phyloP scores from a whole-genome alignment of 805 yeast genomes.

The Candida tibetensis region DNA sequence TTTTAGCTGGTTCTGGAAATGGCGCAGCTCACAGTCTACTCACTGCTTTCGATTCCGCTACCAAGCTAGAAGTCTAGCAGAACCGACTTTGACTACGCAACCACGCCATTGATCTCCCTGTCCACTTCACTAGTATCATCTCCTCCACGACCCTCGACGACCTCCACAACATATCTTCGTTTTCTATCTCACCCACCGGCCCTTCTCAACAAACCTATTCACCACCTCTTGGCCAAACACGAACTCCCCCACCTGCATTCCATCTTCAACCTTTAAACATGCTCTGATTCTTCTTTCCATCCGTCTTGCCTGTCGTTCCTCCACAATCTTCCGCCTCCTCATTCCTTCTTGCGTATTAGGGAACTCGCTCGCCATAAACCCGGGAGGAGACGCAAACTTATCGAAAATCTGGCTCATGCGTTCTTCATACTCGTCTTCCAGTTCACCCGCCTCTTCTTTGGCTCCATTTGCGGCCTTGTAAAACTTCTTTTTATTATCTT shows the following conservation, averaged over 20 bases:
- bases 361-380: conserved; percentile 38
- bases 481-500: conserved; percentile 13
- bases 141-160: too few species aligned
- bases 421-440: conserved; percentile 13
- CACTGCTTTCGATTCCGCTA: too few species aligned
- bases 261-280: conserved; percentile 18
- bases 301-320: conserved; percentile 24
- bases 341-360: conserved; percentile 32
- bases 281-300: conserved; percentile 26
- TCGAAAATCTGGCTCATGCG: conserved; percentile 33
- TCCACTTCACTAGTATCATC: too few species aligned
- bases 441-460: conserved; percentile 5
- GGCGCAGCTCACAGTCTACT: too few species aligned
- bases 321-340: conserved; percentile 18
- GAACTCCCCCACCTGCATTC: conserved; percentile 27
- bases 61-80: too few species aligned
- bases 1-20: too few species aligned
- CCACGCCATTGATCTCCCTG: too few species aligned
- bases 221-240: conserved; percentile 30
- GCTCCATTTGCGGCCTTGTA: conserved; percentile 8
- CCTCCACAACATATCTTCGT: background rate
- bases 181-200: conserved; percentile 3
- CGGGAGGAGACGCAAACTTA: conserved; percentile 39
- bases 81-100: too few species aligned
- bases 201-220: conserved; percentile 25